Base-by-base conservation (phyloP, 805 yeast species). In the Kodamaea sagamina region DNA sequence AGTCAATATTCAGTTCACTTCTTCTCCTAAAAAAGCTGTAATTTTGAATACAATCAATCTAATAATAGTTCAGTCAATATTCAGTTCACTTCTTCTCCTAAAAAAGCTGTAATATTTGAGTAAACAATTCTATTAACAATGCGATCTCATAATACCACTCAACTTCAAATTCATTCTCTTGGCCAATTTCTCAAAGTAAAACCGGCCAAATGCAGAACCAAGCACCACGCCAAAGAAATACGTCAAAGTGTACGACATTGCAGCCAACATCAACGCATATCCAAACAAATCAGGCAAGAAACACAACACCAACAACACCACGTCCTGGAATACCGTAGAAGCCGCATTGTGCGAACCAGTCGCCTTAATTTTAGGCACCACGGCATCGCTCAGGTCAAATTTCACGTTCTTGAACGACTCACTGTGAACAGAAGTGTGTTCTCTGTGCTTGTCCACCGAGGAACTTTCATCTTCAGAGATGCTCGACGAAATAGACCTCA, bases 191-290 rank as follows among this genome's bases (percentile, higher is more conserved):
- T 82, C 83, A 62, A 83, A 84, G 53, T 79, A 75, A 34, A 85
- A 78, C 53, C 85, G 86, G 27, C 88, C 87, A 44, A 84, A 65
- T 0, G 89, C 75, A 46, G 84, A 65, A 8, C 95, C 95, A 12
- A 81, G 53, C 12, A 82, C 78, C 22, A 84, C 81, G 1, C 87
- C 92, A 63, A 86, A 86, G 61, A 86, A 82, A 51, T 86, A 86
- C 0, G 79, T 63, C 36, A 84, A 51, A 6, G 84, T 75, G 57
- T 71, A 85, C 31, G 84, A 71, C 95, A 86, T 86, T 4, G 85
- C 84, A 11, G 81, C 89, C 65, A 86, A 72, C 95, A 86, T 86
- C 53, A 86, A 63, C 26, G 83, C 83, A 57, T 81, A 86, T 9
- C 85, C 82, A 38, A 86, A 57, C 72, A 84, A 68, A 15, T 86